Conservation (phyloP, 495 filamentous ascomycete species). For the Penicillium alfredii region DNA sequence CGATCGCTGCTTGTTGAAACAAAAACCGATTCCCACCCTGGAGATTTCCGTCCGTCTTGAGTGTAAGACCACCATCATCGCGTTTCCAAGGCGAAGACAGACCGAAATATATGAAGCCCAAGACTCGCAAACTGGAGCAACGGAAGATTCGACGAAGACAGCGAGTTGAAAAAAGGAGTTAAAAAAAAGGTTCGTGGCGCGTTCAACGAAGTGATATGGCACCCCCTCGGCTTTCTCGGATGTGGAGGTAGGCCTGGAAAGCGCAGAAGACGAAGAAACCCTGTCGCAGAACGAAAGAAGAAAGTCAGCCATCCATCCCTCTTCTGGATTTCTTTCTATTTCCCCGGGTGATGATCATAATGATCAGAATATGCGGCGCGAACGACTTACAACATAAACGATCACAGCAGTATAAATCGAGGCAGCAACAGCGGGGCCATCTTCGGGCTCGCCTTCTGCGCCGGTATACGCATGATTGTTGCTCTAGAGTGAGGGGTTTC, state of each 20-base stretch:
- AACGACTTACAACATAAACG: slow-evolving; percentile 76
- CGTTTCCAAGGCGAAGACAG: slow-evolving; percentile 14
- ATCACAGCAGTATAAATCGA: slow-evolving; percentile 80
- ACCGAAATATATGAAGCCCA: slow-evolving; percentile 18
- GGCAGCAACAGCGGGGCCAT: slow-evolving; percentile 70
- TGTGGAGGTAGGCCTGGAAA: slow-evolving; percentile 74
- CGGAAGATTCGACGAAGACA: slow-evolving; percentile 13
- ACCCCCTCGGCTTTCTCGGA: slow-evolving; percentile 69
- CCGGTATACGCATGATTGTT: slow-evolving; percentile 79
- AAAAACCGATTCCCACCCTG: slow-evolving; percentile 6
- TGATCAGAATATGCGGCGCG: too few relatives aligned
- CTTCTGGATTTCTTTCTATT: too few relatives aligned
- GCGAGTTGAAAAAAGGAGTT: slow-evolving; percentile 11
- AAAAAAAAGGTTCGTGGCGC: too few relatives aligned
- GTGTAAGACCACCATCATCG: slow-evolving; percentile 7
- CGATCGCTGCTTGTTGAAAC: not conserved
- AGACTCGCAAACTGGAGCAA: slow-evolving; percentile 18
- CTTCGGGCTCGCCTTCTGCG: slow-evolving; percentile 61
- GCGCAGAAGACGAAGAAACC: slow-evolving; percentile 86
- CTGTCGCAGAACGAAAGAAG: slow-evolving; percentile 33
- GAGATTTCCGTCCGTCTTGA: slow-evolving; percentile 9
- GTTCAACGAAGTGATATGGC: slow-evolving; percentile 65
- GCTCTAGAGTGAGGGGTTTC: slow-evolving; percentile 29
- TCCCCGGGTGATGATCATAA: too few relatives aligned
- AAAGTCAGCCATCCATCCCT: slow-evolving; percentile 1